phyloP scores from a whole-genome alignment of 2,329 filamentous ascomycete genomes.

The Hypoxylon sp. region DNA sequence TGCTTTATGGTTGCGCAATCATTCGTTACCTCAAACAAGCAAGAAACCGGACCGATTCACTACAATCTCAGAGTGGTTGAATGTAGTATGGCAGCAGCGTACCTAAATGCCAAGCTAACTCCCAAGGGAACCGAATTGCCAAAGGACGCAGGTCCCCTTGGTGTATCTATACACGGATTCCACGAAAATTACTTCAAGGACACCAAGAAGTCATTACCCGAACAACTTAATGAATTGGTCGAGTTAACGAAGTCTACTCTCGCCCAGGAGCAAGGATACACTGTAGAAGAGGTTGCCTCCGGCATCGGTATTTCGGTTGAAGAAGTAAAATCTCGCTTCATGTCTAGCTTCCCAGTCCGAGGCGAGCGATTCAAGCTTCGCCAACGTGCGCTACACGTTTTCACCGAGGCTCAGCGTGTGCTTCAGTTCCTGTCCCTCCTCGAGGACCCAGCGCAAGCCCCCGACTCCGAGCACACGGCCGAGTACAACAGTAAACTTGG shows the following conservation, averaged over 20 bases:
- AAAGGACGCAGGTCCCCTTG: constrained; percentile 81
- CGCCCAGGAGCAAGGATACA: constrained; percentile 83
- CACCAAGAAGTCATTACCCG: constrained; percentile 60
- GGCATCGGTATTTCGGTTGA: constrained; percentile 73
- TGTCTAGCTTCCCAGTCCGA: constrained; percentile 87
- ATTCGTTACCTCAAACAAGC: constrained; percentile 93
- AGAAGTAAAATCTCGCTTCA: constrained; percentile 80
- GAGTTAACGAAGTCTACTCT: constrained; percentile 75
- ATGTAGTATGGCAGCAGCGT: constrained; percentile 84
- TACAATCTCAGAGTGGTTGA: constrained; percentile 98
- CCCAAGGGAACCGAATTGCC: constrained; percentile 69
- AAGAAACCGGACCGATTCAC: constrained; percentile 89
- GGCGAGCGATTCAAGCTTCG: constrained; percentile 87
- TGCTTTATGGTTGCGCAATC: constrained; percentile 95
- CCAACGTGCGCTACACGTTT: constrained; percentile 90
- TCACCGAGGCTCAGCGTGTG: constrained; percentile 86
- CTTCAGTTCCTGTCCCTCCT: constrained; percentile 83
- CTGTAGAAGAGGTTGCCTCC: constrained; percentile 81
- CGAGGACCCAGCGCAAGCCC: constrained; percentile 56
- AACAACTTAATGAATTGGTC: constrained; percentile 79
- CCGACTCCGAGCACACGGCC: constrained; percentile 61
- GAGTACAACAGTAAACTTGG: constrained; percentile 76
- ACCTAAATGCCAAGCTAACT: constrained; percentile 67
- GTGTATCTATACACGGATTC: constrained; percentile 84
- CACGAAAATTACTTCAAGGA: constrained; percentile 80